Conservation (phyloP, 176 grass and related monocot species). For the Oryza glumipatula region DNA sequence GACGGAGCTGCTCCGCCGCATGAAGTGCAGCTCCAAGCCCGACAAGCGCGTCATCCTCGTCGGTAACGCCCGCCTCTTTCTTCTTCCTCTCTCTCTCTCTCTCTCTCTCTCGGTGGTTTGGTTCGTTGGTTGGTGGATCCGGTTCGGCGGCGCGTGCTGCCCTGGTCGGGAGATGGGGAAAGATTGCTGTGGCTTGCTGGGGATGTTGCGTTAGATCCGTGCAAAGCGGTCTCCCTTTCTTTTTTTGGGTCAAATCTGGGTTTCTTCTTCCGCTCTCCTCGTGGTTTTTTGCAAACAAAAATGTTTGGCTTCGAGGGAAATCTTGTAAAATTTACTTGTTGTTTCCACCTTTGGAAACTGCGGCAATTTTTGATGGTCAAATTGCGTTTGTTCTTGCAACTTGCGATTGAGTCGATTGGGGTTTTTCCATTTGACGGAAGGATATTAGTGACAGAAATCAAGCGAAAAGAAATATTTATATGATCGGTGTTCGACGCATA, state of each 20-base stretch:
- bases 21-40: slow-evolving; percentile 92
- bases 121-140: background rate
- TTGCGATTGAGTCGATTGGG: too few species aligned
- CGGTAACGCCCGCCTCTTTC: slow-evolving; percentile 26
- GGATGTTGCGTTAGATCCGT: background rate
- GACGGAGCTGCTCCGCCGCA: slow-evolving; percentile 88
- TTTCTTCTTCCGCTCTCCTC: background rate
- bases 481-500: too few species aligned
- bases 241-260: background rate
- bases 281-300: background rate
- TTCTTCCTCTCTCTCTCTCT: too few species aligned
- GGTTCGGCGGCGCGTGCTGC: background rate
- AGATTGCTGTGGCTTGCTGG: background rate
- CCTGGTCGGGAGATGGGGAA: background rate
- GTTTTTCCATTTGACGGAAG: too few species aligned
- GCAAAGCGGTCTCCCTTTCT: background rate
- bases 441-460: too few species aligned
- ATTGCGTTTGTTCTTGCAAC: too few species aligned
- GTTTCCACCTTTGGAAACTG: background rate
- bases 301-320: background rate
- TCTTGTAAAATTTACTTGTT: background rate
- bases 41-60: slow-evolving; percentile 97
- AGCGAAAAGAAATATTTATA: too few species aligned
- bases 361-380: background rate
- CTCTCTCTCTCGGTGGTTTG: background rate